Evolutionary conservation across 495 filamentous ascomycete species (phyloP).

Genomic region (Penicillium herquei): DNA sequence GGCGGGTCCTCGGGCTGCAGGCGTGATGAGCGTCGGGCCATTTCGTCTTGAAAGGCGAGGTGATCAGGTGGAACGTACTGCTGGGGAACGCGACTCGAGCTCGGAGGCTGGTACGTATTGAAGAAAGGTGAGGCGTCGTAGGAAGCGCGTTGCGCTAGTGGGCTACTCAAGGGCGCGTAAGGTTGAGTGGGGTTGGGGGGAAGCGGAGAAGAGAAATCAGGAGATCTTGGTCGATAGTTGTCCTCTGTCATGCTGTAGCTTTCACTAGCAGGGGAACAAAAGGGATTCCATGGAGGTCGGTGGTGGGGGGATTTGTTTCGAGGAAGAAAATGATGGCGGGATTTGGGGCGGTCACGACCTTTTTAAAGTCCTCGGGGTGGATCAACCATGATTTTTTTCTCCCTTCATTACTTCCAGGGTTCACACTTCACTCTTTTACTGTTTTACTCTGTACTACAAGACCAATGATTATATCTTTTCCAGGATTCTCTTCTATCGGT

Average conservation of each 20-base stretch:
- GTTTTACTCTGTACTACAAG: not conserved
- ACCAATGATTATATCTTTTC: constrained; percentile 15
- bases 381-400: constrained; percentile 13
- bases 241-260: constrained; percentile 28
- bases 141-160: constrained; percentile 40
- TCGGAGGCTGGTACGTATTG: constrained; percentile 34
- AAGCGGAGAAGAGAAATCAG: constrained; percentile 24
- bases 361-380: constrained; percentile 32
- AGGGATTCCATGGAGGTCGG: not conserved
- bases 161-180: constrained; percentile 30
- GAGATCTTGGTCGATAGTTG: constrained; percentile 30
- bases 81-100: constrained; percentile 27
- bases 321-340: constrained; percentile 7
- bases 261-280: not conserved
- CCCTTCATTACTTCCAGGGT: constrained; percentile 25
- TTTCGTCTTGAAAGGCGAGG: constrained; percentile 29
- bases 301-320: not conserved
- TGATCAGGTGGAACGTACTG: constrained; percentile 37
- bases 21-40: constrained; percentile 48
- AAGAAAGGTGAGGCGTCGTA: constrained; percentile 45
- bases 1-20: constrained; percentile 35
- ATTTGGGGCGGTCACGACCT: constrained; percentile 21
- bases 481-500: not conserved
- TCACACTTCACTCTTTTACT: constrained; percentile 15
- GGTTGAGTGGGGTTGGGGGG: constrained; percentile 23